Percentiles rank a stretch among this genome's conserved stretches.
Evolutionary conservation across 2,329 filamentous ascomycete genomes (phyloP).

Genomic region (Xylaria hypoxylon): DNA sequence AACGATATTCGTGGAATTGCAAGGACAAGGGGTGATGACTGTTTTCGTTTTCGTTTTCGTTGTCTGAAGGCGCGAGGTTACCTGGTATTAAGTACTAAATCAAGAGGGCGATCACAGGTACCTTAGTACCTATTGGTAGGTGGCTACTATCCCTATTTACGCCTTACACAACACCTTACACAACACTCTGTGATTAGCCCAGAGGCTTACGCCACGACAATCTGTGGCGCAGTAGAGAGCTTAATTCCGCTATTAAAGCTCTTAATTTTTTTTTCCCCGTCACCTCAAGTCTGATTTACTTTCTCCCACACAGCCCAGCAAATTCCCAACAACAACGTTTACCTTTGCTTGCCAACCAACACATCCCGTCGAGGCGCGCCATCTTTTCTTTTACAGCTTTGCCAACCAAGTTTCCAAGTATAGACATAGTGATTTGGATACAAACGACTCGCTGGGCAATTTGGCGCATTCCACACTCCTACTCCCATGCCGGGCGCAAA

Average conservation of each 20-base stretch:
- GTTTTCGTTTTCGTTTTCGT: conserved; percentile 26
- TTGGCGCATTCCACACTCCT: conserved; percentile 7
- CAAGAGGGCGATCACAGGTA: neutral
- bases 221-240: conserved; percentile 33
- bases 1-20: neutral
- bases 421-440: neutral
- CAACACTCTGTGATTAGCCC: neutral
- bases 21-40: conserved; percentile 29
- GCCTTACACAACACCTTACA: neutral
- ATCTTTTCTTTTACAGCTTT: neutral
- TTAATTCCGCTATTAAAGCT: conserved; percentile 25
- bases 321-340: neutral
- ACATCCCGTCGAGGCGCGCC: too few relatives aligned
- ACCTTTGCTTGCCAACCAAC: neutral
- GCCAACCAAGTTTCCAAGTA: neutral
- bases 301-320: conserved; percentile 19
- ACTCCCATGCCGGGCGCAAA: neutral
- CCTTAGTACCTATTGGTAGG: neutral
- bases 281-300: conserved; percentile 13
- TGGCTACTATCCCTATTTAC: neutral
- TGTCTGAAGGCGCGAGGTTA: conserved; percentile 24
- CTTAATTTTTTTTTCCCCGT: conserved; percentile 25
- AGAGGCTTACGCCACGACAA: conserved; percentile 23
- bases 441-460: neutral
- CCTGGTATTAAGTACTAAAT: conserved; percentile 18